Base-by-base conservation (phyloP, 2,329 filamentous ascomycete species). In the Pseudogymnoascus sp. region DNA sequence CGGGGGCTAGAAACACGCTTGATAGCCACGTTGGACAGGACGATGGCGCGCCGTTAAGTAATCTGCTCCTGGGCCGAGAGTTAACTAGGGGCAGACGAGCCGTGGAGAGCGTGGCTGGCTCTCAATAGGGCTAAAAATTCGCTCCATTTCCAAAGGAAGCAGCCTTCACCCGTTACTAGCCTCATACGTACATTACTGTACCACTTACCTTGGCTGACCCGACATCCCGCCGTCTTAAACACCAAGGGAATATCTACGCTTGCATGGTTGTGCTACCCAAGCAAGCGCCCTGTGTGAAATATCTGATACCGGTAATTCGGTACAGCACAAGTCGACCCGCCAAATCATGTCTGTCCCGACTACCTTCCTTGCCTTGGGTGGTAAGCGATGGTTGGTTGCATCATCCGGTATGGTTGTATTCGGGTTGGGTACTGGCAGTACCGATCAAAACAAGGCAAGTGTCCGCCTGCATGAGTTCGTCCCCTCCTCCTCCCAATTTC, bases 301-400 rank as follows among this genome's bases (percentile, higher is more conserved):
- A 50, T 50, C 16, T 50, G 43, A 50, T 50, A 50, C 43, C 43
- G 43, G 43, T 50, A 50, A 50, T 50, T 50, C 43, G 43, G 43
- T 50, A 50, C 43, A 50, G 43, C 43, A 50, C 43, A 50, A 30
- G n/a, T 16, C 25, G 43, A 50, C 43, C 43, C 43, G 43, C 43
- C 43, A 50, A 50, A 50, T 50, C 43, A 50, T 16, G 43, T 30
- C 43, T 50, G 43, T 16, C 43, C n/a, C 43, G 43, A 50, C 16
- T 50, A 50, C 43, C 43, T 50, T 50, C 43, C 43, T 50, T 50
- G 43, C 43, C 25, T 50, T 50, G 16, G 22, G 43, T 50, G 16
- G 43, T 50, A 50, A 50, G 43, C 43, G 25, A 50, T 50, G 43
- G 43, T 28, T 50, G 43, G 25, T 30, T 50, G 43, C 43, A 50